Evolutionary conservation across 2,329 filamentous ascomycete genomes (phyloP).

Genomic region (Aspergillus brasiliensis): DNA sequence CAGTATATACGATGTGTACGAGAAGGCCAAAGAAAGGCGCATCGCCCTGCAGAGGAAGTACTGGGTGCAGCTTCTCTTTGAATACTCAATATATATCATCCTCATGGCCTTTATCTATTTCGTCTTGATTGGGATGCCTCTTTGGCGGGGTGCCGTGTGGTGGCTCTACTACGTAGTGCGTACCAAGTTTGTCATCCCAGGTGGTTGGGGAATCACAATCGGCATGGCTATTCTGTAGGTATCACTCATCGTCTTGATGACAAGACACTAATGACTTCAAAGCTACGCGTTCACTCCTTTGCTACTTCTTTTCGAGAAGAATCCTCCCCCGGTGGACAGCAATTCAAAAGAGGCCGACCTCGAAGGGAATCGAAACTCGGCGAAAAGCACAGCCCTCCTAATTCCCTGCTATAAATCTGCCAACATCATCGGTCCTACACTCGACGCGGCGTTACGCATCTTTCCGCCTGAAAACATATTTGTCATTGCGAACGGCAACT

Average conservation of each 20-base stretch:
- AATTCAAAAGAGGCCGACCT: slow-evolving; percentile 10
- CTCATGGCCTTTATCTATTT: slow-evolving; percentile 48
- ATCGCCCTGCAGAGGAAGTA: slow-evolving; percentile 29
- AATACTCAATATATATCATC: slow-evolving; percentile 42
- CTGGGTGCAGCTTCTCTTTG: slow-evolving; percentile 41
- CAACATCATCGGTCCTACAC: slow-evolving; percentile 44
- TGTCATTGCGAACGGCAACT: slow-evolving; percentile 54
- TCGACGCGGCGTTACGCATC: slow-evolving; percentile 49
- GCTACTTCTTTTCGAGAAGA: slow-evolving; percentile 37
- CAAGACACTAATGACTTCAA: neutral
- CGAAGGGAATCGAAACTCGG: slow-evolving; percentile 20
- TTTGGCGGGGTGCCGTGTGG: slow-evolving; percentile 51
- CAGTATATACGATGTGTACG: slow-evolving; percentile 7
- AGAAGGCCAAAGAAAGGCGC: slow-evolving; percentile 1
- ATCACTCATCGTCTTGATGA: neutral
- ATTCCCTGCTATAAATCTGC: slow-evolving; percentile 54
- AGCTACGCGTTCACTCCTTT: slow-evolving; percentile 34
- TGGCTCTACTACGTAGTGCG: slow-evolving; percentile 46
- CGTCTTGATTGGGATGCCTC: slow-evolving; percentile 47
- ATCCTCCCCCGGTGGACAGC: slow-evolving; percentile 23
- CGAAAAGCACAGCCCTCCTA: slow-evolving; percentile 43
- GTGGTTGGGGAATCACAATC: slow-evolving; percentile 45
- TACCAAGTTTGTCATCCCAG: slow-evolving; percentile 43
- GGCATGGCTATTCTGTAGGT: slow-evolving; percentile 39
- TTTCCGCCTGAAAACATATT: slow-evolving; percentile 52